Percentiles rank a stretch among this genome's conserved stretches.
Conservation (phyloP, 768 basidiomycete species). For the Phanerochaete sordida region DNA sequence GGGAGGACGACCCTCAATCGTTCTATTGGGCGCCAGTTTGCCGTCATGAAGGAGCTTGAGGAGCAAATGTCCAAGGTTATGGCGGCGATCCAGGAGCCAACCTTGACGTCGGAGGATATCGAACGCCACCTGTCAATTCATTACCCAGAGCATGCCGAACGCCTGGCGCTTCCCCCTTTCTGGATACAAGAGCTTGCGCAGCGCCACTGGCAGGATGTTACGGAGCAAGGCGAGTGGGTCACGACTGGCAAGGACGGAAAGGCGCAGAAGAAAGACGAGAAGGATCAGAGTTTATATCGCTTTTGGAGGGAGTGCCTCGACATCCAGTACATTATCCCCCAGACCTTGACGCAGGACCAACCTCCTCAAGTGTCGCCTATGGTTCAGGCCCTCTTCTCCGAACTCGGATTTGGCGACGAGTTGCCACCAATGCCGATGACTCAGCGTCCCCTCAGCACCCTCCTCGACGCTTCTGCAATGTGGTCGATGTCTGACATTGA, state of each 20-base stretch:
- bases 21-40: constrained; percentile 29
- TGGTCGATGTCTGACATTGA: constrained; percentile 17
- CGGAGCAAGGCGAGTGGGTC: constrained; percentile 30
- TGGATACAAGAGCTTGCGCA: constrained; percentile 36
- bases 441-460: background rate
- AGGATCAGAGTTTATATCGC: constrained; percentile 7
- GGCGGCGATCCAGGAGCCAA: constrained; percentile 26
- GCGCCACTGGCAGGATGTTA: constrained; percentile 14
- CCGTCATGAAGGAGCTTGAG: constrained; percentile 46
- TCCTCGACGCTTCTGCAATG: background rate
- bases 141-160: constrained; percentile 46
- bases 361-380: background rate
- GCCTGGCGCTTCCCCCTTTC: constrained; percentile 39
- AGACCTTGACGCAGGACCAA: background rate
- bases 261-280: background rate
- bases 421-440: constrained; percentile 7
- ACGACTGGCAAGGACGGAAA: constrained; percentile 24
- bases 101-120: constrained; percentile 31
- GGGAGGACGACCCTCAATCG: constrained; percentile 39
- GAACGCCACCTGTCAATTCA: constrained; percentile 37
- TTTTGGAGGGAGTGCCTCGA: constrained; percentile 25
- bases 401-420: constrained; percentile 10
- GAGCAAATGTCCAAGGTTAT: constrained; percentile 27
- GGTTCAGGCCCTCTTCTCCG: constrained; percentile 8
- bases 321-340: constrained; percentile 16